Base-by-base conservation (phyloP, 495 filamentous ascomycete species). In the Penicillium dipodomyicola region DNA sequence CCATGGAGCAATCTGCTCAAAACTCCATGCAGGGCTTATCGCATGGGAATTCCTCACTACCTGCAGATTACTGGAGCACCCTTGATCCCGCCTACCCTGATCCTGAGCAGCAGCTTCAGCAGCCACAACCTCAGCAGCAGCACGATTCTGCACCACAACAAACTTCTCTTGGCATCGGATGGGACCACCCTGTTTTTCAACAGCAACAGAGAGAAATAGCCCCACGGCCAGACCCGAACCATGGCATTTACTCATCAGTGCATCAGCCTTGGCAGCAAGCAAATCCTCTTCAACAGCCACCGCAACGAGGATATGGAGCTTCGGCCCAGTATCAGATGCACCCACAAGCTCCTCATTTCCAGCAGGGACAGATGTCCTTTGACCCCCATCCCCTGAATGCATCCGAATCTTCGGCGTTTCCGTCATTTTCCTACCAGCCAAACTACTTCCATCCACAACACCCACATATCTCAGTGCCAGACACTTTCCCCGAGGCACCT, bases 1-100 rank as follows among this genome's bases (percentile, higher is more conserved):
- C 52, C 48, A 78, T 78, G 76, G 76, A 78, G 61, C 76, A 72
- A 23, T 62, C 71, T 32, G 58, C 67, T 42, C 70, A 72, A 49
- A 69, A 68, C 56, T 51, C 68, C 22, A 64, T 76, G 67, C 64
- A 62, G 51, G 68, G 68, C 19, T 47, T 74, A 56, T 64, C 65
- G 32, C 65, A 67, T 61, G 58, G 61, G n/a, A 51, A 69, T 33
- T 57, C 52, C 15, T 56, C 65, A 22, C 53, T 72, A 12, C 61
- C 67, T 22, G 51, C 68, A 1, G 76, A 72, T 23, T 76, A 72
- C 52, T 78, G 76, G 76, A 67, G 65, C 53, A 67, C 42, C 11
- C 62, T 78, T 42, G 73, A 77, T 47, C 37, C 68, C n/a, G 52
- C 73, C 29, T 77, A 71, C 43, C 47, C 61, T n/a, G 67, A 67